These are phyloP conservation scores for Bifiguratus adelaidae DNA, from an alignment of 192 early-diverging fungal genomes.

Conservation along the genomic window DNA sequence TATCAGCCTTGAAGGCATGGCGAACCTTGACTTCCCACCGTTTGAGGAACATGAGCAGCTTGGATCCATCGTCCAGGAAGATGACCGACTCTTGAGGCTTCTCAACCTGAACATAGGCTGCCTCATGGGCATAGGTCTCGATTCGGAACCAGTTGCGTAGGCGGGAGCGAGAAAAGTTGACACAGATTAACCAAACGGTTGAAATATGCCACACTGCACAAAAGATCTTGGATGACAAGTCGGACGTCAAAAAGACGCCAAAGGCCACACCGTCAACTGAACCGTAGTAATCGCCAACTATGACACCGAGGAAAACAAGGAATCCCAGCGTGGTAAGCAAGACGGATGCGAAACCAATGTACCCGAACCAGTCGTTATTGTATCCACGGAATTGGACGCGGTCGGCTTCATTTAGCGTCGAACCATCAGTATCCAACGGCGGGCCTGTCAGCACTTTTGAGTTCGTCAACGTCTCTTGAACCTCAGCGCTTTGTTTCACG, in stretches of 20 bases:
- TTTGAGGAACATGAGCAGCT: constrained; percentile 24
- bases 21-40: constrained; percentile 12
- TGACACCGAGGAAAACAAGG: constrained; percentile 51
- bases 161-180: constrained; percentile 29
- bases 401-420: constrained; percentile 15
- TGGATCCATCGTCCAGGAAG: constrained; percentile 34
- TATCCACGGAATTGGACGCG: constrained; percentile 52
- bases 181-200: constrained; percentile 53
- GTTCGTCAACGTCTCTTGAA: not conserved
- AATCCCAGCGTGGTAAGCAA: constrained; percentile 46
- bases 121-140: constrained; percentile 31
- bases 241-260: constrained; percentile 48
- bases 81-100: constrained; percentile 33
- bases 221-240: constrained; percentile 49
- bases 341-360: constrained; percentile 30
- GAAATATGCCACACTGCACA: constrained; percentile 66
- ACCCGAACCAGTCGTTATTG: constrained; percentile 39
- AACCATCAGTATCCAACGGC: too few species aligned
- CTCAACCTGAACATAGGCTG: constrained; percentile 42
- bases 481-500: not conserved
- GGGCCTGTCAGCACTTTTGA: too few species aligned
- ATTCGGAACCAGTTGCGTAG: constrained; percentile 67
- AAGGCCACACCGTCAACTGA: constrained; percentile 36
- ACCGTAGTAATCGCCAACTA: constrained; percentile 67
- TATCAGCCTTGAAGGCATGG: constrained; percentile 13